Percentiles rank a stretch among this genome's conserved stretches.
Conservation (phyloP, 2,329 filamentous ascomycete genomes). For the Zasmidium angulare region DNA sequence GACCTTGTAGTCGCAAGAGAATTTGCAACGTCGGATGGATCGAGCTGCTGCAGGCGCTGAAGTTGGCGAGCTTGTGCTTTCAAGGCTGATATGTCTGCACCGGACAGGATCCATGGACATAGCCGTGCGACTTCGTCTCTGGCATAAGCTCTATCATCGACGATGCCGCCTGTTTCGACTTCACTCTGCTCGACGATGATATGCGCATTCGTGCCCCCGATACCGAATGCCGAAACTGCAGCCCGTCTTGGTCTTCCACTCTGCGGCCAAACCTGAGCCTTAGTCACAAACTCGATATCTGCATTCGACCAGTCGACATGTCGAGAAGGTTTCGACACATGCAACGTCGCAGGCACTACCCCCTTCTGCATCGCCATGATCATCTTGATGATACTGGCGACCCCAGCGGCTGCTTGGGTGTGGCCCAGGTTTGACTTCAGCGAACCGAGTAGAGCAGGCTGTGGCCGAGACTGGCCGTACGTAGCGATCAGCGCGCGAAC, state of each 20-base stretch:
- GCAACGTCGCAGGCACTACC: slow-evolving; percentile 24
- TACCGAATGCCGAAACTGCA: slow-evolving; percentile 26
- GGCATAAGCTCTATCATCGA: not conserved
- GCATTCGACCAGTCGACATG: slow-evolving; percentile 27
- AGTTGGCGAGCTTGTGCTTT: not conserved
- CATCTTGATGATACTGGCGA: slow-evolving; percentile 17
- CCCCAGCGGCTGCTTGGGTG: slow-evolving; percentile 11
- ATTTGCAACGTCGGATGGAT: not conserved
- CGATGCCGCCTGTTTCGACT: not conserved
- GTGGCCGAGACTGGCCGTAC: not conserved
- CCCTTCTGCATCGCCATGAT: slow-evolving; percentile 26
- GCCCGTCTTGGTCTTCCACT: slow-evolving; percentile 10
- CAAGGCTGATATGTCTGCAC: not conserved
- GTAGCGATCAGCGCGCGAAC: not conserved
- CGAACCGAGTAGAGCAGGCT: not conserved
- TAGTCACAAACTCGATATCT: slow-evolving; percentile 20
- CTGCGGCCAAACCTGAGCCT: slow-evolving; percentile 32
- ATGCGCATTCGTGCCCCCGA: slow-evolving; percentile 32
- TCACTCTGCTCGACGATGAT: slow-evolving; percentile 23
- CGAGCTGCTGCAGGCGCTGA: not conserved
- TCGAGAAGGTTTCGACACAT: slow-evolving; percentile 24
- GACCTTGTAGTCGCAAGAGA: slow-evolving; percentile 1
- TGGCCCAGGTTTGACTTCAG: slow-evolving; percentile 19
- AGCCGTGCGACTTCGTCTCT: not conserved
- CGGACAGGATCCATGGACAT: slow-evolving; percentile 2